Base-by-base conservation (phyloP, 768 basidiomycete species). In the Holtermanniella nyarrowii region DNA sequence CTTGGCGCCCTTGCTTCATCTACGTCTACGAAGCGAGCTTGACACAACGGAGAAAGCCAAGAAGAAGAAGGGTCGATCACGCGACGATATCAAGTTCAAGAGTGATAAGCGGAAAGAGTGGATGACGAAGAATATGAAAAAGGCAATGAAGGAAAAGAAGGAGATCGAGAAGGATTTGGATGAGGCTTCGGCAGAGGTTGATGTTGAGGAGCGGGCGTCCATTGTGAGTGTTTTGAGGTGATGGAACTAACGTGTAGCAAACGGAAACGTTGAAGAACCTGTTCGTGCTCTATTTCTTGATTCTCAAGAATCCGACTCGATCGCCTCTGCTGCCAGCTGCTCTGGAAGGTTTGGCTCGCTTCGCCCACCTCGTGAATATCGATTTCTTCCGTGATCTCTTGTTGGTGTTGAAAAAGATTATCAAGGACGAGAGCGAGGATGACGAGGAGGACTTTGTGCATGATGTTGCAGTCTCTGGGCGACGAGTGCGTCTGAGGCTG, bases 331-430 rank as follows among this genome's bases (percentile, higher is more conserved):
- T 97, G 13, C 83, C 88, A 20, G 80, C 85, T 26, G 91, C 90
- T 41, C 77, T 99, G 57, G 83, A 85, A 63, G 95, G 95, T 55
- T 85, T 97, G 62, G 82, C 90, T 2, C 83, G 82, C 74, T 97
- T 88, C 66, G 85, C 93, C 0, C 95, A 97, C 69, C 80, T 96
- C 52, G 89, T 99, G 70, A 99, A 95, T 72, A 80, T 97, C 61
- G 91, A 99, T 70, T 97, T 99, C 74, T 99, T 97, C 80, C 83
- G 84, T 65, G 95, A 99, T 73, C 77, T 99, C 44, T 79, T 99
- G 76, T 77, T 80, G 49, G 87, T 90, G 4, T 76, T 99, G 26
- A 86, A 86, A 73, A 78, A 77, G 52, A 78, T 91, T 52, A 80
- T 91, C 61, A 44, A 56, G 11, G 55, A 53, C 7, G 42, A 45